Base-by-base conservation (phyloP, 2,329 filamentous ascomycete species). In the Hymenoscyphus linearis region DNA sequence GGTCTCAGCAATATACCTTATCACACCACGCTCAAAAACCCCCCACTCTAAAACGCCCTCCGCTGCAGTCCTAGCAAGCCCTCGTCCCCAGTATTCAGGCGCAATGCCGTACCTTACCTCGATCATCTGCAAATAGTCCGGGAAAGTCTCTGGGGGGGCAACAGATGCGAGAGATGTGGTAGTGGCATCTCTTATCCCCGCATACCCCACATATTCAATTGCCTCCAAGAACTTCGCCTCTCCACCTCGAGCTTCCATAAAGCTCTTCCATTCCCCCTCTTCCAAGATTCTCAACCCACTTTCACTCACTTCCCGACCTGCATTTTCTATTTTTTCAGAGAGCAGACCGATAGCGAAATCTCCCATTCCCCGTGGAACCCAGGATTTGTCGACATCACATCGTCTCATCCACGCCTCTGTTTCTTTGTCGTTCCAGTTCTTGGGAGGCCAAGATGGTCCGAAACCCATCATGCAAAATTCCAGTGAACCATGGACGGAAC, bases 361-460 rank as follows among this genome's bases (percentile, higher is more conserved):
- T 50, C 55, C 55, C 55, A 57, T 57, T 6, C 37, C 37, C n/a
- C 55, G 25, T 27, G 12, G 14, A 5, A 4, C n/a, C 55, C 55
- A 57, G 31, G 27, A 57, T 50, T 50, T 44, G 9, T 31, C 25
- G 14, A 57, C 55, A 70, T 62, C 5, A 71, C 61, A 54, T 72
- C 55, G 14, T 62, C 68, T 9, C 69, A 62, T 35, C 75, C 70
- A 60, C 70, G 74, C 0, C 74, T 73, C 1, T 64, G 71, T 40
- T 69, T 69, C 68, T 77, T 76, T 4, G 64, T 64, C 5, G 62
- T 35, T 57, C 55, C 55, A 57, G 12, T 44, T 31, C 12, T 16
- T 26, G 13, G 55, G 22, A 31, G 36, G 36, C 18, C n/a, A 57
- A 31, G 26, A 16, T 14, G 36, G 18, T 16, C 55, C 55, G 13